Base-by-base conservation (phyloP, 306 rosid genomes). In the Begonia masoniana region DNA sequence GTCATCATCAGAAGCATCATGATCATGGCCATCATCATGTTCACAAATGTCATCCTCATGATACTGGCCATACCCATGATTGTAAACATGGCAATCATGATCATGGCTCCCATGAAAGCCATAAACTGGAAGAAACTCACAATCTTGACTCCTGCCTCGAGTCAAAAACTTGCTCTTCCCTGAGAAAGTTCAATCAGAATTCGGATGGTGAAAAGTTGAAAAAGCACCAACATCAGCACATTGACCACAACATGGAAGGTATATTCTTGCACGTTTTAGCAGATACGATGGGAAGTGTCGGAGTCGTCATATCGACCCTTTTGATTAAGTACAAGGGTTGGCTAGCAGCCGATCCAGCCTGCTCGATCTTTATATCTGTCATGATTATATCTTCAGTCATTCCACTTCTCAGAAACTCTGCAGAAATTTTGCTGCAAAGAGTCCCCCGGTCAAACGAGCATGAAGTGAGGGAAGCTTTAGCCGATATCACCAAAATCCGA, bases 181-280 rank as follows among this genome's bases (percentile, higher is more conserved):
- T 12, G 10, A 62, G 61, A 67, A 62, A 51, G 15, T 48, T 14
- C 51, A 56, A n/a, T 15, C 17, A 41, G n/a, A 23, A 47, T 11
- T 9, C 49, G 55, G 61, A 56, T 13, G 58, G 62, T 10, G 71
- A 64, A 42, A 66, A 59, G 46, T 47, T 71, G 21, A 47, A 60
- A 52, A 69, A 69, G 64, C 87, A 76, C 46, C 71, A 54, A 15
- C 95, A 82, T 60, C 88, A 15, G 62, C 97, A 91, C 67, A 77
- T 91, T 13, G 97, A 91, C 76, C 97, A 85, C 85, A 91, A 91
- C 61, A 91, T 91, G 97, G 95, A 91, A 83, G 97, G 97, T 56
- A 85, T 91, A 66, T 91, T 85, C 67, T 67, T 91, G 71, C 97
- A 91, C 52, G 96, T 91, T 64, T 73, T 91, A 71, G 97, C 97